Evolutionary conservation across 2,329 filamentous ascomycete genomes (phyloP).

Genomic region (Endocalyx cinctus): DNA sequence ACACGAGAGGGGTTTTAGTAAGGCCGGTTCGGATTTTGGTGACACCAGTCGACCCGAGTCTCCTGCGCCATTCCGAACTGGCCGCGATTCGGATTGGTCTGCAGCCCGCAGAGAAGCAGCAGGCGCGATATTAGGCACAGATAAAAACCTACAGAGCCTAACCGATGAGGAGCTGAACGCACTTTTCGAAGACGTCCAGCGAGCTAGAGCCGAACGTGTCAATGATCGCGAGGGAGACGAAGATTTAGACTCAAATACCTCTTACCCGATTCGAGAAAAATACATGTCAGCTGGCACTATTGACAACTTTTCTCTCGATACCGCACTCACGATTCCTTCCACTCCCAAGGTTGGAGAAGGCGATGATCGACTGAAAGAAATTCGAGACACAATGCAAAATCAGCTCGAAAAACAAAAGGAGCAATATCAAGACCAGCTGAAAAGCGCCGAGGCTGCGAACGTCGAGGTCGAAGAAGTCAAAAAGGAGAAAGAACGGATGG

Average conservation of each 20-base stretch:
- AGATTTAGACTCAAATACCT: constrained; percentile 83
- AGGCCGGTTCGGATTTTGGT: constrained; percentile 72
- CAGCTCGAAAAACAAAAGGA: constrained; percentile 82
- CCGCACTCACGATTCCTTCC: constrained; percentile 87
- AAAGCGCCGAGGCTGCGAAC: constrained; percentile 67
- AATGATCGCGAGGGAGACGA: constrained; percentile 74
- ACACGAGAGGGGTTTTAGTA: constrained; percentile 79
- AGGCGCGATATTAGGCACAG: constrained; percentile 78
- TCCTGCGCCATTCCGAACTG: constrained; percentile 63
- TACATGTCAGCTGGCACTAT: constrained; percentile 92
- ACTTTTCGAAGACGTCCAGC: constrained; percentile 90
- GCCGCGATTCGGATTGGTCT: constrained; percentile 89
- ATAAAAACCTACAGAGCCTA: constrained; percentile 85
- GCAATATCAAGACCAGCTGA: constrained; percentile 73
- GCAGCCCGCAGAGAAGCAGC: constrained; percentile 92
- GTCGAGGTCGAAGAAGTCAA: constrained; percentile 80
- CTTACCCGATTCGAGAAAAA: constrained; percentile 85
- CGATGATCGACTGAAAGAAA: constrained; percentile 69
- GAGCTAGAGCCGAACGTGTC: constrained; percentile 73
- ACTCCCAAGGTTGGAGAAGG: constrained; percentile 77
- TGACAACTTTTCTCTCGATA: constrained; percentile 95
- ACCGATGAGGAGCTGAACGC: constrained; percentile 93
- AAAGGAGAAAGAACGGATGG: constrained; percentile 80
- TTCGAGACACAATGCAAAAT: constrained; percentile 76
- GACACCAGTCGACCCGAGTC: constrained; percentile 77